Evolutionary conservation across 2,329 filamentous ascomycete species (phyloP).

Genomic region (Coniochaeta prunicola): DNA sequence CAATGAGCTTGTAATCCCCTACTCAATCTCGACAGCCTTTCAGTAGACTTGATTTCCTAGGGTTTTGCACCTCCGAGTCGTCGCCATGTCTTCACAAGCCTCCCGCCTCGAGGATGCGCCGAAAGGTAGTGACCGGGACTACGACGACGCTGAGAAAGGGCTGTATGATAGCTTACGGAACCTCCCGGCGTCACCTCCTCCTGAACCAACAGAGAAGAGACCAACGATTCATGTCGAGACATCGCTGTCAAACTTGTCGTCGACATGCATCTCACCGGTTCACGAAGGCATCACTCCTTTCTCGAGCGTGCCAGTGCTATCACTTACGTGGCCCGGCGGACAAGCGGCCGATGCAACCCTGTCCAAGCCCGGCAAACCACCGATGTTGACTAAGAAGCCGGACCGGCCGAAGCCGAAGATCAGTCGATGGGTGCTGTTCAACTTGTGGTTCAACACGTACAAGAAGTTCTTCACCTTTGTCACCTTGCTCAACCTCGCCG

Average conservation of each 20-base stretch:
- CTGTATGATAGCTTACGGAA: slow-evolving; percentile 19
- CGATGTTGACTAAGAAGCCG: slow-evolving; percentile 5
- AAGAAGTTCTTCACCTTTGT: slow-evolving; percentile 31
- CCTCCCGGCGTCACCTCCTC: slow-evolving; percentile 15
- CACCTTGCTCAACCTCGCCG: slow-evolving; percentile 24
- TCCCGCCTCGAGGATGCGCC: slow-evolving; percentile 4
- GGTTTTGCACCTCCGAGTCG: not conserved
- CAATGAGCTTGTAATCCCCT: not conserved
- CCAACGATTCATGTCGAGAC: slow-evolving; percentile 13
- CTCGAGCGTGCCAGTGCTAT: slow-evolving; percentile 17
- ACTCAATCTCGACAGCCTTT: not conserved
- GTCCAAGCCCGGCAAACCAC: not conserved
- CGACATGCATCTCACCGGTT: slow-evolving; percentile 7
- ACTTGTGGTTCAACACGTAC: slow-evolving; percentile 33
- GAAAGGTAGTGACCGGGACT: slow-evolving; percentile 2
- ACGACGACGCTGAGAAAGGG: slow-evolving; percentile 27
- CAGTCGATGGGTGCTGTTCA: slow-evolving; percentile 25
- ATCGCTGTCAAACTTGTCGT: not conserved
- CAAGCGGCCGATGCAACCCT: not conserved
- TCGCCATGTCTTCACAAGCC: slow-evolving; percentile 16
- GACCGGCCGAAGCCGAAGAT: slow-evolving; percentile 13
- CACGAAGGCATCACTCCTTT: slow-evolving; percentile 23
- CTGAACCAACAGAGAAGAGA: slow-evolving; percentile 14
- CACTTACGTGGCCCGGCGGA: slow-evolving; percentile 15
- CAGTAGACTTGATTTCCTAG: not conserved